Conservation (phyloP, 768 basidiomycete genomes). For the Pholiota conissans region DNA sequence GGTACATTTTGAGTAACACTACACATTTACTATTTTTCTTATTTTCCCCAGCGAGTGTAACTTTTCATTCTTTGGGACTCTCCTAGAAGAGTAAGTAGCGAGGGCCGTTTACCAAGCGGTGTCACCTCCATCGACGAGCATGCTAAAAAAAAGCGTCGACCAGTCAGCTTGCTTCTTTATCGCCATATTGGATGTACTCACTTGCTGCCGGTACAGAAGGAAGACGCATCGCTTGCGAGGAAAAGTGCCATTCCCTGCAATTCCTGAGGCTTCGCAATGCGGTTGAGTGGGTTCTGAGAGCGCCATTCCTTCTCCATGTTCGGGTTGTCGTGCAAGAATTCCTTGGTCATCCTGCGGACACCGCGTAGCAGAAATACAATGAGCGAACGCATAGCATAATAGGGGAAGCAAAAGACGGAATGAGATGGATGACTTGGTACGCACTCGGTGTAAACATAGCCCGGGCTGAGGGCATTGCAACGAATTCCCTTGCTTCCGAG, state of each 20-base stretch:
- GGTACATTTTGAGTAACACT: no score
- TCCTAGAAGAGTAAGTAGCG: no score
- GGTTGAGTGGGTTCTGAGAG: conserved; percentile 58
- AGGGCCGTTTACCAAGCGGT: no score
- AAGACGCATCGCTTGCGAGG: conserved; percentile 67
- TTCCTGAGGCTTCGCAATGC: conserved; percentile 69
- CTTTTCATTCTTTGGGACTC: no score
- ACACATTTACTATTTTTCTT: no score
- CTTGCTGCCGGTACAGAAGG: conserved; percentile 76
- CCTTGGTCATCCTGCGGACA: conserved; percentile 28
- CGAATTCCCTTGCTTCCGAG: conserved; percentile 65
- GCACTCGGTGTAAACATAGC: conserved; percentile 68
- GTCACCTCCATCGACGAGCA: no score
- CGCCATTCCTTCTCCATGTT: conserved; percentile 56
- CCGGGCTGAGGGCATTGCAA: conserved; percentile 72
- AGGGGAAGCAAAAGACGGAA: not conserved
- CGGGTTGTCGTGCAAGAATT: conserved; percentile 45
- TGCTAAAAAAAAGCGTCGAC: no score
- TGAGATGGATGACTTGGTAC: conserved; percentile 5
- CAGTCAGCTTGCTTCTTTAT: no score
- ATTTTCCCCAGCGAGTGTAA: no score
- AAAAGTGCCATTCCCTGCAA: conserved; percentile 65
- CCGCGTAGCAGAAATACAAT: no score
- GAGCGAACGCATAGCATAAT: no score
- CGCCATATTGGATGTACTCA: no score